Base-by-base conservation (phyloP, 1,139 yeast genomes). In the Saccharomycopsis hybrid region DNA sequence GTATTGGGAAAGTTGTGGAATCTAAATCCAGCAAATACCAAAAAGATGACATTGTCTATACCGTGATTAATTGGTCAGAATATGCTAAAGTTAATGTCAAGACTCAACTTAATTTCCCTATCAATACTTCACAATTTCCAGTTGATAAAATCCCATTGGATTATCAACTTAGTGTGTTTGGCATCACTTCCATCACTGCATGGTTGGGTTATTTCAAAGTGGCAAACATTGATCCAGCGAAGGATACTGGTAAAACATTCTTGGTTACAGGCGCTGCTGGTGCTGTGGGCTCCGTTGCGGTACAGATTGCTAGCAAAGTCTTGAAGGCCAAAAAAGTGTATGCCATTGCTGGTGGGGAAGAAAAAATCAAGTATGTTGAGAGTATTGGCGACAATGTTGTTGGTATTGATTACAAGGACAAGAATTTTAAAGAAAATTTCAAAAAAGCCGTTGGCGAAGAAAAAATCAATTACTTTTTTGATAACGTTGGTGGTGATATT, bases 241-340 rank as follows among this genome's bases (percentile, higher is more conserved):
- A 43, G 18, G 62, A 69, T 52, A 65, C 66, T 43, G 71, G 68
- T 31, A 71, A 72, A 53, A 63, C 70, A 7, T 73, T 78, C 50
- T 62, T 79, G 44, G 70, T 82, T 36, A 76, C 84, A 30, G 87
- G 85, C 52, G 88, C 88, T 28, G 76, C 85, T 5, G 83, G 89
- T 55, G 86, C 86, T 30, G 82, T 82, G 37, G 88, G 89, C 31
- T 71, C 80, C n/a, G 65, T 74, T 50, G 80, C 71, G 36, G 76
- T 80, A 40, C 87, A 81, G 62, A 60, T 81, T 31, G 82, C 86
- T 45, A 71, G 78, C 55, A 67, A 75, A 50, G 61, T 77, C 11
- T 68, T 75, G 58, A 76, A 77, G 45, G 82, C 82, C 36, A 65
- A 69, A 48, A 75, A 71, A 56, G 83, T 82, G 36, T 71, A 82